These are phyloP conservation scores for Pascua sp. DNA, from an alignment of 1,284 basidiomycete species.

Conservation along the genomic window DNA sequence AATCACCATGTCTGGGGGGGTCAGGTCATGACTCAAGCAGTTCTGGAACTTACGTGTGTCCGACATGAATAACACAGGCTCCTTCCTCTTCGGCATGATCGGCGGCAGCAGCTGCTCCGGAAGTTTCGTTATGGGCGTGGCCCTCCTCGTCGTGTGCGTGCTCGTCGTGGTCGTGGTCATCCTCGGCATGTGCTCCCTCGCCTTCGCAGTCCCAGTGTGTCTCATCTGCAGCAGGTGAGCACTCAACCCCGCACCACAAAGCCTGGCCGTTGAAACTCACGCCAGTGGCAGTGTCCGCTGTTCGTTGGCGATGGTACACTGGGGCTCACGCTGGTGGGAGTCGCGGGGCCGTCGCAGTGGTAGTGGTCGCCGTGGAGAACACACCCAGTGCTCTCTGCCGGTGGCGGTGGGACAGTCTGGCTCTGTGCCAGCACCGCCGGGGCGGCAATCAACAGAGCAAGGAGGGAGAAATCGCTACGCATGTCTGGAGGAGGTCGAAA, in stretches of 20 bases:
- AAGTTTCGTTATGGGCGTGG: no score
- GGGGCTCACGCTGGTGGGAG: constrained; percentile 11
- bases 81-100: constrained; percentile 15
- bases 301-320: constrained; percentile 26
- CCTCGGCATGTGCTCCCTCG: constrained; percentile 5
- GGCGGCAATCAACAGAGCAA: not conserved
- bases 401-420: constrained; percentile 13
- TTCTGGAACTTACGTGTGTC: constrained; percentile 11
- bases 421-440: constrained; percentile 8
- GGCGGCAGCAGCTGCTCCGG: no score
- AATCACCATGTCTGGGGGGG: constrained; percentile 45
- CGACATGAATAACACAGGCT: constrained; percentile 35
- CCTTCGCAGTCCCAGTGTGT: constrained; percentile 34
- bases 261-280: no score
- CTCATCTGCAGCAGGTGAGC: constrained; percentile 9
- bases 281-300: constrained; percentile 28
- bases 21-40: not conserved
- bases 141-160: constrained; percentile 2
- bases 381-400: constrained; percentile 27
- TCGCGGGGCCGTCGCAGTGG: constrained; percentile 27
- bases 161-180: not conserved
- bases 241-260: no score
- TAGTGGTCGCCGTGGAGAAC: constrained; percentile 25
- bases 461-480: not conserved
- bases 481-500: not conserved